Percentiles rank a stretch among this genome's conserved stretches.
These are phyloP conservation scores for Hypoxylon fuscum DNA, from an alignment of 495 filamentous ascomycete species.

Conservation along the genomic window DNA sequence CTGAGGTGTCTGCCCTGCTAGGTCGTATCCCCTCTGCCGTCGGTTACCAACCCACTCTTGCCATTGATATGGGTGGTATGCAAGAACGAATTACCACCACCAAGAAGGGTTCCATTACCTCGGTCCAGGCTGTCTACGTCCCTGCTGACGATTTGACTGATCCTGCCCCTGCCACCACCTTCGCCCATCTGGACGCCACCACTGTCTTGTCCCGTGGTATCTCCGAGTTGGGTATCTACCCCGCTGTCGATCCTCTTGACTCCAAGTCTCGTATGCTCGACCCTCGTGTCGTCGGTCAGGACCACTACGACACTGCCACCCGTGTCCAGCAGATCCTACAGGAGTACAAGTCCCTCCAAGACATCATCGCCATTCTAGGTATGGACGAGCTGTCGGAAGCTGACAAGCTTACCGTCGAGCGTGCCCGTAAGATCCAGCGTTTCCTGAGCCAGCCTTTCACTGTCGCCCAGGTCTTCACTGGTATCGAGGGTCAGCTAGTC, in stretches of 20 bases:
- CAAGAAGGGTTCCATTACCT: conserved; percentile 99
- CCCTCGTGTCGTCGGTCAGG: conserved; percentile 95
- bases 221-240: conserved; percentile 99
- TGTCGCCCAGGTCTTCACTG: conserved; percentile 97
- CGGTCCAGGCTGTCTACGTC: conserved; percentile 99
- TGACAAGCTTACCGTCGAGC: conserved; percentile 99
- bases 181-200: conserved; percentile 99
- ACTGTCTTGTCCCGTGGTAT: conserved; percentile 99
- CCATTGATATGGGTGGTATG: conserved; percentile 99
- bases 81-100: conserved; percentile 99
- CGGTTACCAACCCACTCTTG: conserved; percentile 99
- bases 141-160: conserved; percentile 99
- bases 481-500: conserved; percentile 97
- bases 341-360: conserved; percentile 99
- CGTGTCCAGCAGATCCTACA: conserved; percentile 98
- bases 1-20: conserved; percentile 98
- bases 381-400: conserved; percentile 99
- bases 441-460: conserved; percentile 99
- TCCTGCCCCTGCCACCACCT: conserved; percentile 98
- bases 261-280: conserved; percentile 99
- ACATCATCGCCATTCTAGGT: conserved; percentile 99
- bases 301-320: conserved; percentile 95
- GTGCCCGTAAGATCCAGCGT: conserved; percentile 99
- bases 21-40: conserved; percentile 99
- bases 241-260: conserved; percentile 98